Base-by-base conservation (phyloP, 768 basidiomycete genomes). In the Daedaleopsis sinensis region DNA sequence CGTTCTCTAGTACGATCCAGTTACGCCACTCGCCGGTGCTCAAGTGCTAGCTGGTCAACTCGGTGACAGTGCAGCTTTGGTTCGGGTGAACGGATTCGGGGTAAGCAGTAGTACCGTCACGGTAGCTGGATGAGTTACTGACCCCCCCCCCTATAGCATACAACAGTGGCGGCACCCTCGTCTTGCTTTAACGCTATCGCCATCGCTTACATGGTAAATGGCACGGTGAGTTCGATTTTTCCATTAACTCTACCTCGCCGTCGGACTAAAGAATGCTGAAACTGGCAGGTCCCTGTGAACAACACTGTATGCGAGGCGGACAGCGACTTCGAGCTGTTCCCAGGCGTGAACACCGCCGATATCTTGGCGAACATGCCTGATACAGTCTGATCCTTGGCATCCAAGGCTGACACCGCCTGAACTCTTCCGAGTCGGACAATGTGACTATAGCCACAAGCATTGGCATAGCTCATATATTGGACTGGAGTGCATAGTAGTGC, bases 251-350 rank as follows among this genome's bases (percentile, higher is more conserved):
- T 32, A 32, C 4, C 27, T 32, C 7, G 27, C 27, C 7, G 27
- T 32, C 7, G 27, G 7, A 32, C 27, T 32, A 7, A 32, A 3
- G 27, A 32, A 3, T 7, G 27, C n/a, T 35, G 18, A n/a, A 9
- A 6, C 18, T n/a, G n/a, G n/a, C 39, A 59, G 58, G 44, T 59
- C 27, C 58, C 58, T 9, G 42, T 6, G 23, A 48, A 59, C 27
- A 46, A 59, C 13, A 55, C 58, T 0, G 44, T 49, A 9, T 59
- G 58, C 46, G 52, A 47, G 24, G 58, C 48, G 12, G 58, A 59
- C 19, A 15, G 32, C 5, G 58, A 54, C 52, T 59, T 59, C 24
- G 58, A 54, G 12, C 18, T 59, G 1, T 59, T 59, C 53, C 36
- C 44, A 15, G 58, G 58, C n/a, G 58, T 59, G 16, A 54, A 39